Evolutionary conservation across 495 filamentous ascomycete genomes (phyloP), one percentile per base, ranked within the genome.

Genomic region (Penicillium bovifimosum): DNA sequence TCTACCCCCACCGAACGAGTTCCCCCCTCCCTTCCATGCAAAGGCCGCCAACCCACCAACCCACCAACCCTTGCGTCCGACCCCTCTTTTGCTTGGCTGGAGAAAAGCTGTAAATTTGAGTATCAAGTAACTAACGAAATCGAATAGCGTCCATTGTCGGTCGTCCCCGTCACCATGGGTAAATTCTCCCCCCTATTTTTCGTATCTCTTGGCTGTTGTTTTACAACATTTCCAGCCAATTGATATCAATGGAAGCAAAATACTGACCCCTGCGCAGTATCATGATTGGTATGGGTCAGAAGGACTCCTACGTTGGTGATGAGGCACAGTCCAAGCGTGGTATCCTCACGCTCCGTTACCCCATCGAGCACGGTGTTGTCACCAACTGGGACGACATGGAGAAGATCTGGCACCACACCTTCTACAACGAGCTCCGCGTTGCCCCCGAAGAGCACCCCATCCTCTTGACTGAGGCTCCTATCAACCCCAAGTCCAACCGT

Each of bases 371-470:
- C 80, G 93, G 93, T 89, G 95, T 98, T 70, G 95, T 98, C 73
- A 98, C 93, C 79, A 96, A 98, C 85, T 98, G 93, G 93, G 92
- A 97, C 76, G 93, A 98, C 73, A 97, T 98, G 95, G 93, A 98
- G 81, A 97, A 96, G 84, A 98, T 98, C 68, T 98, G 93, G 95
- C 93, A 98, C 78, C 91, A 97, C 84, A 96, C 91, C 66, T 96
- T 98, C 86, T 98, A 97, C 87, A 97, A 96, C 76, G 93, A 98
- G 83, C 86, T 98, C 71, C 93, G 93, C 89, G 93, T 98, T 56
- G 93, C 93, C 58, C 93, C 93, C 54, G 95, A 98, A 84, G 93
- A 98, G 90, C 93, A 98, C 86, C 93, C 93, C 65, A 92, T 97
- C 66, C 84, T 98, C 69, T 83, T 98, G 74, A 98, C 93, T 68